Evolutionary conservation across 441 rosid genomes (phyloP).

Genomic region (Populus tomentosa): DNA sequence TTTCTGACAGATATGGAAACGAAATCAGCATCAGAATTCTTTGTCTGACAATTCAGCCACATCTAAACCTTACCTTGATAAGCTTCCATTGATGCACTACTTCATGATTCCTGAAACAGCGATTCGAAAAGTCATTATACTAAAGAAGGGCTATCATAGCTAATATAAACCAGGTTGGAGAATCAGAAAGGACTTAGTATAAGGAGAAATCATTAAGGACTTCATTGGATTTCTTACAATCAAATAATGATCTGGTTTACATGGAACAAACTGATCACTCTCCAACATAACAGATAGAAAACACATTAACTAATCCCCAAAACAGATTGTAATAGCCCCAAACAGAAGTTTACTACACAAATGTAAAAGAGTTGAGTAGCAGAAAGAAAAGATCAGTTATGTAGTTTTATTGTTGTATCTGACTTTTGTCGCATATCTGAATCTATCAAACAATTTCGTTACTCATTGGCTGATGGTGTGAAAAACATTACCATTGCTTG

Average conservation of each 20-base stretch:
- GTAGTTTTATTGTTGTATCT: background rate
- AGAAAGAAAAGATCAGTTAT: background rate
- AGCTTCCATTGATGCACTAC: background rate
- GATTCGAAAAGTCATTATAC: background rate
- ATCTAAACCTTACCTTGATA: background rate
- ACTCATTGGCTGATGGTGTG: background rate
- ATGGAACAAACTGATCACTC: background rate
- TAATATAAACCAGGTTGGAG: background rate
- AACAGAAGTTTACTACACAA: background rate
- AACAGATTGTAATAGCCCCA: background rate
- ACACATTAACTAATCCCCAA: background rate
- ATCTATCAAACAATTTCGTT: background rate
- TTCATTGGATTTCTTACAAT: background rate
- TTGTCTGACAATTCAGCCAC: background rate
- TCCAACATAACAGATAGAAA: background rate
- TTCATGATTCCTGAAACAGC: background rate
- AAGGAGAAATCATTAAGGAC: no score
- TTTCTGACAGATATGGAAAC: background rate
- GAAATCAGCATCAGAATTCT: background rate
- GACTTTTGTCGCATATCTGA: background rate
- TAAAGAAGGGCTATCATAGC: background rate
- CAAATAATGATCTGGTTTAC: background rate
- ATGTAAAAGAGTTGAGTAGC: background rate
- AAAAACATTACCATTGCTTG: background rate
- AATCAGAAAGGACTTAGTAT: background rate